Evolutionary conservation across 208 protist species (phyloP).

Genomic region (Trypanosoma cruzi): DNA sequence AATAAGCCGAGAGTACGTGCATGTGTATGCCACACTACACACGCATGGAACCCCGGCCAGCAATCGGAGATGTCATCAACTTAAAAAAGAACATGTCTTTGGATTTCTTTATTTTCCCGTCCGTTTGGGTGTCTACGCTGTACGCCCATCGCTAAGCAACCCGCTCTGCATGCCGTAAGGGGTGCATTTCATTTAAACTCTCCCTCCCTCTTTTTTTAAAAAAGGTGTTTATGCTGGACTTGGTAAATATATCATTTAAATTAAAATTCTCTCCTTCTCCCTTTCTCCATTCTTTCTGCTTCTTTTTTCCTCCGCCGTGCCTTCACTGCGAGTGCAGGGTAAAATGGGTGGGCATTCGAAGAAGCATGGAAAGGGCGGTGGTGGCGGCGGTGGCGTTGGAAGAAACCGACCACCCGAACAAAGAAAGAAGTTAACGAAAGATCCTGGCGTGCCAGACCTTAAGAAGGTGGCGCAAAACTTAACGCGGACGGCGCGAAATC

Average conservation of each 20-base stretch:
- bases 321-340: neutral
- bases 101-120: neutral
- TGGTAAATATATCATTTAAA: too few species aligned
- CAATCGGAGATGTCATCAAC: neutral
- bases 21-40: neutral
- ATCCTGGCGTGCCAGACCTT: constrained; percentile 82
- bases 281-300: neutral
- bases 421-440: constrained; percentile 68
- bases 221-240: too few species aligned
- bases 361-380: constrained; percentile 77
- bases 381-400: constrained; percentile 33
- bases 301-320: constrained; percentile 16
- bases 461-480: constrained; percentile 68
- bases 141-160: neutral
- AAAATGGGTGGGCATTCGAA: constrained; percentile 89
- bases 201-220: neutral
- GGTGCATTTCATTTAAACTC: neutral
- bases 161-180: neutral
- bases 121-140: neutral
- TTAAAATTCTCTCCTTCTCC: neutral
- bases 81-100: neutral
- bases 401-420: constrained; percentile 32
- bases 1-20: neutral
- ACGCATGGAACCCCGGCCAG: neutral
- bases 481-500: constrained; percentile 53